Conservation (phyloP, 2,329 filamentous ascomycete genomes). For the Chaetomiaceae sp. region DNA sequence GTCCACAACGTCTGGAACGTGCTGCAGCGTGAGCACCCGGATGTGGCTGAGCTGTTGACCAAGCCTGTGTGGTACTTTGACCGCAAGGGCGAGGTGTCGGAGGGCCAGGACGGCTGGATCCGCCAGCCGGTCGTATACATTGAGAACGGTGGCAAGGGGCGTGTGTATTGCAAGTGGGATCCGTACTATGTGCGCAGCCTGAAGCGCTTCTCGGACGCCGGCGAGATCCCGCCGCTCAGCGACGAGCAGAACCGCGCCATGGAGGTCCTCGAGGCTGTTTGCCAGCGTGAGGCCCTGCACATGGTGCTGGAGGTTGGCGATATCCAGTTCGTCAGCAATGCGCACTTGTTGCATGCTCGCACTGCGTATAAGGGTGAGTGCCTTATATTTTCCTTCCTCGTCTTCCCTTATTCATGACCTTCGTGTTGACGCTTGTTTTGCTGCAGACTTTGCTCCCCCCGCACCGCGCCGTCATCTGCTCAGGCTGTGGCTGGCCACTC, state of each 20-base stretch:
- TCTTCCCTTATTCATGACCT: neutral
- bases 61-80: constrained; percentile 88
- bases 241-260: constrained; percentile 64
- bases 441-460: constrained; percentile 53
- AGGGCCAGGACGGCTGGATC: constrained; percentile 71
- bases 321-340: constrained; percentile 81
- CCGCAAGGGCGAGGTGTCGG: constrained; percentile 76
- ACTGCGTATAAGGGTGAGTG: constrained; percentile 64
- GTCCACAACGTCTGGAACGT: constrained; percentile 79
- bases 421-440: neutral
- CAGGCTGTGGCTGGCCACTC: constrained; percentile 78
- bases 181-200: constrained; percentile 82
- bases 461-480: constrained; percentile 72
- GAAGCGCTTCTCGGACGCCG: constrained; percentile 65
- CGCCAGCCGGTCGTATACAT: constrained; percentile 69
- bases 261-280: constrained; percentile 69
- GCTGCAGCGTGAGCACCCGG: constrained; percentile 68
- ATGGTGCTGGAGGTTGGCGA: constrained; percentile 85
- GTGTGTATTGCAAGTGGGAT: constrained; percentile 83
- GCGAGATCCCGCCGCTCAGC: constrained; percentile 68
- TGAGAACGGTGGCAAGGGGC: constrained; percentile 59
- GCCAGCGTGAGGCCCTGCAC: constrained; percentile 67
- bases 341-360: constrained; percentile 73
- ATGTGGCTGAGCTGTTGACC: constrained; percentile 70
- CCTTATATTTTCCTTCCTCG: no score